These are phyloP conservation scores for Colletotrichum ledebouriae DNA, from an alignment of 2,329 filamentous ascomycete species.

Conservation along the genomic window DNA sequence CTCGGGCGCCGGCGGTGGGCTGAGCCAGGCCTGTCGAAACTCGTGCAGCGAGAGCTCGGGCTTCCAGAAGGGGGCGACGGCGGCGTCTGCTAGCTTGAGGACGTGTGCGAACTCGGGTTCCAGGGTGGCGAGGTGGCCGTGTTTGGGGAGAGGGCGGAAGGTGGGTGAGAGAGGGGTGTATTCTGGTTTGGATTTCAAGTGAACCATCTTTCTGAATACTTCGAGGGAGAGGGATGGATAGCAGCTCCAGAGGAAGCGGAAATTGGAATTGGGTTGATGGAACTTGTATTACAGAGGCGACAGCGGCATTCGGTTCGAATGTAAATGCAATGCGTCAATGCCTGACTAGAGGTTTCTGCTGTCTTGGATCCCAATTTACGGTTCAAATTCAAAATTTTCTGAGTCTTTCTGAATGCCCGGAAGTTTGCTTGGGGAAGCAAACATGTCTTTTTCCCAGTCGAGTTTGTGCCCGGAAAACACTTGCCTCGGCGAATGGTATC, in stretches of 20 bases:
- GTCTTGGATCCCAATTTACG: too few relatives aligned
- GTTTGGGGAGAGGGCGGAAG: constrained; percentile 52
- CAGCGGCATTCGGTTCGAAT: not conserved
- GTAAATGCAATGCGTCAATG: too few relatives aligned
- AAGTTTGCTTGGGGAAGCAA: too few relatives aligned
- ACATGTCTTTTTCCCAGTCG: too few relatives aligned
- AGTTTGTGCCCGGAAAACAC: constrained; percentile 3
- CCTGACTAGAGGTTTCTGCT: too few relatives aligned
- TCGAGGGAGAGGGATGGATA: too few relatives aligned
- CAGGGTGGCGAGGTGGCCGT: constrained; percentile 52
- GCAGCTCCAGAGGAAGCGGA: not conserved
- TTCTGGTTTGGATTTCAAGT: constrained; percentile 47
- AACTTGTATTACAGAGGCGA: not conserved
- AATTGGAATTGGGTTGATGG: not conserved
- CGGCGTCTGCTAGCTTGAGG: constrained; percentile 47
- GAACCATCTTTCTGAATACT: constrained; percentile 11
- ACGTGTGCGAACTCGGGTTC: constrained; percentile 50
- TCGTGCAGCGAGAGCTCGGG: constrained; percentile 46
- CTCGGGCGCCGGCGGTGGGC: constrained; percentile 44
- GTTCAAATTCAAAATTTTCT: too few relatives aligned
- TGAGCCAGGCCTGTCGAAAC: constrained; percentile 49
- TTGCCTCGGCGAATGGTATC: not conserved
- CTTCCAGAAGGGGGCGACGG: constrained; percentile 48
- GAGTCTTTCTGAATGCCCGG: too few relatives aligned
- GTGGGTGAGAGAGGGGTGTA: constrained; percentile 48